Evolutionary conservation across 176 grass and related monocot genomes (phyloP), one percentile per base, ranked within the genome.

Genomic region (Eragrostis nindensis): DNA sequence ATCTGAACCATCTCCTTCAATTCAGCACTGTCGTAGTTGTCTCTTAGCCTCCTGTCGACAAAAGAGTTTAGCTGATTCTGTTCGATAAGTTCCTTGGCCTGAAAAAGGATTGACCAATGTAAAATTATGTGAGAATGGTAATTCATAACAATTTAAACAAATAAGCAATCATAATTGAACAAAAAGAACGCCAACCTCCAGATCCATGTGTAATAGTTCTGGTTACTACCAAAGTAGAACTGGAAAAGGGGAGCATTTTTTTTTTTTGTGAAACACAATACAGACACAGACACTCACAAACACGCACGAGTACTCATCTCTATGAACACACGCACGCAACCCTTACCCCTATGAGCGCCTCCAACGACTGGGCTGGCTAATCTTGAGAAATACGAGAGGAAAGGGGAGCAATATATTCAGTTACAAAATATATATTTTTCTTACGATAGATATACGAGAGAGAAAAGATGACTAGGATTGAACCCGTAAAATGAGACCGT

Each of bases 1-100:
- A 98, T 80, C 74, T 89, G 86, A 66, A 94, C 83, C 90, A 98
- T 89, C 52, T 91, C 78, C 48, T 91, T 84, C 52, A 90, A 59
- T 76, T 94, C 92, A 5, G 82, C 74, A 21, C 12, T 68, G 25
- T 87, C 44, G 8, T 94, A 92, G n/a, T 76, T 57, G 18, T 57
- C 78, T 24, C 77, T 68, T 6, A 94, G 84, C 24, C 87, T 91
- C 47, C 36, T 76, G 57, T 98, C 95, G 18, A 87, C 92, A 45
- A 98, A 69, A 43, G 39, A 48, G 40, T 62, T 85, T 44, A 94
- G 81, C 49, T 89, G 74, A 14, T 70, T 85, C 21, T 84, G 81
- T 62, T 94, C 74, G 40, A 91, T 92, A 71, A 87, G 88, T 62
- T 87, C 84, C 86, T 87, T 98, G 52, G 89, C 92, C 95, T 94